A percentile compares a stretch with the other conserved stretches of the same genome.
phyloP scores from a whole-genome alignment of 2,329 filamentous ascomycete species.

The Aspergillus pseudotamarii region DNA sequence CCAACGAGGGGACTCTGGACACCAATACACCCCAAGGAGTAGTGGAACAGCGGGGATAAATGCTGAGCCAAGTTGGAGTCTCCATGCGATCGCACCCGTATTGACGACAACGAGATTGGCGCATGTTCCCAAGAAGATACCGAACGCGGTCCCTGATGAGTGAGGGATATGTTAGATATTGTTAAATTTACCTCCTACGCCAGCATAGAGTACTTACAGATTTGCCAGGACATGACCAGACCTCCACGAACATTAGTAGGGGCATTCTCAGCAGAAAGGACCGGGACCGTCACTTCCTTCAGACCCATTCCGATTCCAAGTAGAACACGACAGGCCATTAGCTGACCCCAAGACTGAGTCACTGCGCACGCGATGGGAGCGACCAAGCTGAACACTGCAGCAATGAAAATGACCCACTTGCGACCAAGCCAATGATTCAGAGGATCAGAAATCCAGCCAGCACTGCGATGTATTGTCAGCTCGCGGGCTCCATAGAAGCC shows the following conservation, averaged over 20 bases:
- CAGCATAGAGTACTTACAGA: constrained; percentile 34
- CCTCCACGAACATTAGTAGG: constrained; percentile 59
- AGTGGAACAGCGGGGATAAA: constrained; percentile 67
- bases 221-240: constrained; percentile 59
- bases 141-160: constrained; percentile 53
- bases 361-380: constrained; percentile 68
- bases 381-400: constrained; percentile 66
- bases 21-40: constrained; percentile 60
- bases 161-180: background rate
- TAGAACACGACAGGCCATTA: constrained; percentile 59
- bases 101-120: constrained; percentile 68
- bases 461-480: constrained; percentile 51
- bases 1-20: constrained; percentile 68
- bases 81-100: constrained; percentile 62
- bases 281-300: constrained; percentile 59
- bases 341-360: constrained; percentile 61
- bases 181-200: background rate
- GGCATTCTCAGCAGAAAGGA: constrained; percentile 59
- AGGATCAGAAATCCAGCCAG: constrained; percentile 67
- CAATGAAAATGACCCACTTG: constrained; percentile 66
- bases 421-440: constrained; percentile 62
- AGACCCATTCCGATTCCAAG: constrained; percentile 65
- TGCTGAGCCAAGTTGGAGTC: constrained; percentile 65
- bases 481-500: background rate
- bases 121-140: constrained; percentile 67